Evolutionary conservation across 2,329 filamentous ascomycete species (phyloP), one percentile per base, ranked within the genome.

Genomic region (Diaporthe vaccinii): DNA sequence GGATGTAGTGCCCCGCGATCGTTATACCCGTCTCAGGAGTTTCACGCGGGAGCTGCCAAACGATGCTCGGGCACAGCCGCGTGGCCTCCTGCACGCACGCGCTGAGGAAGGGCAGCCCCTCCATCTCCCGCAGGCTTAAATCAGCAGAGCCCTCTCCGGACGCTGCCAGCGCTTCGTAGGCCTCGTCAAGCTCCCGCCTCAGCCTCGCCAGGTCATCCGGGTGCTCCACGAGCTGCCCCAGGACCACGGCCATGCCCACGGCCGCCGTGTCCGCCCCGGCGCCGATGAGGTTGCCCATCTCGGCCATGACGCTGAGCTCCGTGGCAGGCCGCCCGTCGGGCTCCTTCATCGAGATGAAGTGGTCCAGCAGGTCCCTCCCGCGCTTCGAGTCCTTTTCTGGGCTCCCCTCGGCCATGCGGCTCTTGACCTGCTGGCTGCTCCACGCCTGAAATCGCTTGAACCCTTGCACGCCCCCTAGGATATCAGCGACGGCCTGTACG

Each of bases 261-360:
- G 59, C 59, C 15, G 59, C 59, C 14, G 59, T 65, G 59, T 65
- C 59, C 4, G 59, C 59, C 36, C 59, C 59, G n/a, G 59, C 59
- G 15, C 39, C 59, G 25, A 65, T 65, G 25, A 65, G 39, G 25
- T 65, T 65, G n/a, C 25, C 39, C 59, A 65, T 15, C 59, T 65
- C 59, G 25, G 59, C 39, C 59, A 28, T 4, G 14, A 65, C 39
- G 25, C 59, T 65, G 1, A 15, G n/a, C 59, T 44, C 39, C 15
- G n/a, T 34, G 15, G 59, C 59, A 1, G 20, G 4, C 7, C 8
- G 3, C 7, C 59, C 59, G 10, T 65, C 59, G 12, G 39, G 39
- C 25, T 65, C 59, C 25, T 34, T 65, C 59, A 65, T 65, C 25
- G 59, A 65, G 39, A 65, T 65, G 59, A 46, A 65, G 17, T 65